A percentile compares a stretch with the other conserved stretches of the same genome.
phyloP scores from a whole-genome alignment of 768 basidiomycete genomes.

The Suillus alpinus region DNA sequence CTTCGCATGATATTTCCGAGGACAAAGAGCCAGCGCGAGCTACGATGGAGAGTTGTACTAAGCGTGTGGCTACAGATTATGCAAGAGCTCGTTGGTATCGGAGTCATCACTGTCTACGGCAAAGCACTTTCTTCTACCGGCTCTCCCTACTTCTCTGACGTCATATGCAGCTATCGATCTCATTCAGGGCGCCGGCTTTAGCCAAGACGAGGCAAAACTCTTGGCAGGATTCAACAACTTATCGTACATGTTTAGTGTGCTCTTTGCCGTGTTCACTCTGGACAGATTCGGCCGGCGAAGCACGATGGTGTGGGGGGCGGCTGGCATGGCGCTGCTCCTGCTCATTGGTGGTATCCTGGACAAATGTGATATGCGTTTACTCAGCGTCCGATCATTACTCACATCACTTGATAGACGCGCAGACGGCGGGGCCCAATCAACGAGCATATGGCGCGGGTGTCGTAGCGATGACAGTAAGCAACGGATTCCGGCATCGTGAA shows the following conservation, averaged over 20 bases:
- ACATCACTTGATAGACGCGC: constrained; percentile 2
- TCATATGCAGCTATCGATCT: constrained; percentile 5
- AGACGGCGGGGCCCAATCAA: constrained; percentile 3
- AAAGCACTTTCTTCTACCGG: neutral
- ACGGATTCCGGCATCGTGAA: neutral
- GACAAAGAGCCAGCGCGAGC: constrained; percentile 10
- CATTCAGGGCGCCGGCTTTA: constrained; percentile 9
- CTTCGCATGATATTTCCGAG: constrained; percentile 8
- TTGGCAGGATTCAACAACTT: constrained; percentile 8
- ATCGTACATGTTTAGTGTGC: constrained; percentile 9
- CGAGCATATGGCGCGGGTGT: neutral
- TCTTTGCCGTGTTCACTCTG: constrained; percentile 10
- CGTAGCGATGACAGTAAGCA: neutral
- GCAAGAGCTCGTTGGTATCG: constrained; percentile 11
- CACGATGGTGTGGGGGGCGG: constrained; percentile 10
- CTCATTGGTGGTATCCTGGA: constrained; percentile 7
- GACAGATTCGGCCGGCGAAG: constrained; percentile 7
- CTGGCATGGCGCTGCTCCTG: constrained; percentile 1
- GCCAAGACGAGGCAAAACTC: constrained; percentile 6
- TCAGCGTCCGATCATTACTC: neutral
- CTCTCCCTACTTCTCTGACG: neutral
- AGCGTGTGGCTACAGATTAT: constrained; percentile 10
- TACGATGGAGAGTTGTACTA: constrained; percentile 8
- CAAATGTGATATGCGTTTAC: constrained; percentile 1
- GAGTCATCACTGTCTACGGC: constrained; percentile 10